phyloP scores from a whole-genome alignment of 306 rosid genomes.

The Cyamopsis tetragonoloba region DNA sequence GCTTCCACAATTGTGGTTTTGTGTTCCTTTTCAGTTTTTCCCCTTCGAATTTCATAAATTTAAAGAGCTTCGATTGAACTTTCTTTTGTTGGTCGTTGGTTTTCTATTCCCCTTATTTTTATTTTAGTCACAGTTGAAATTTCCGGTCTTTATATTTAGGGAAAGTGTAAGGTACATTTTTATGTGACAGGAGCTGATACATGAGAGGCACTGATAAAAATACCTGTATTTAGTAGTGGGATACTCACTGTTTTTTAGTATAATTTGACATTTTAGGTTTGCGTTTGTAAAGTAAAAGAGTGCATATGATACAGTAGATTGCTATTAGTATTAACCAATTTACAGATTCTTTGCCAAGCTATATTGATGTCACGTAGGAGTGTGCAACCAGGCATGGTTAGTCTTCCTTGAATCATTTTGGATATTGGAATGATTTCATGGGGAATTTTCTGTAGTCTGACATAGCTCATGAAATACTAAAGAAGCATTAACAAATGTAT shows the following conservation, averaged over 20 bases:
- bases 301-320: constrained; percentile 3
- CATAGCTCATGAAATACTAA: background rate
- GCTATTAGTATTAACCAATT: background rate
- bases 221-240: background rate
- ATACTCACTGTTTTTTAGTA: background rate
- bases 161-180: background rate
- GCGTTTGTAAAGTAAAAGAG: background rate
- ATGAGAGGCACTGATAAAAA: background rate
- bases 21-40: background rate
- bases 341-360: background rate
- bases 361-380: background rate
- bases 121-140: background rate
- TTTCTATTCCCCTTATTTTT: background rate
- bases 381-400: background rate
- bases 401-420: background rate
- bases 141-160: background rate
- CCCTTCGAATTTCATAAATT: constrained; percentile 7
- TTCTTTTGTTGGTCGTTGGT: constrained; percentile 1
- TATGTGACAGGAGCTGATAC: background rate
- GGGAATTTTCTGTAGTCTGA: background rate
- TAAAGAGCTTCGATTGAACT: constrained; percentile 8
- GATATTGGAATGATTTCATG: background rate
- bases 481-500: background rate
- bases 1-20: background rate
- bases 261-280: background rate